Evolutionary conservation across 495 filamentous ascomycete genomes (phyloP).

Genomic region (Xylaria flabelliformis): DNA sequence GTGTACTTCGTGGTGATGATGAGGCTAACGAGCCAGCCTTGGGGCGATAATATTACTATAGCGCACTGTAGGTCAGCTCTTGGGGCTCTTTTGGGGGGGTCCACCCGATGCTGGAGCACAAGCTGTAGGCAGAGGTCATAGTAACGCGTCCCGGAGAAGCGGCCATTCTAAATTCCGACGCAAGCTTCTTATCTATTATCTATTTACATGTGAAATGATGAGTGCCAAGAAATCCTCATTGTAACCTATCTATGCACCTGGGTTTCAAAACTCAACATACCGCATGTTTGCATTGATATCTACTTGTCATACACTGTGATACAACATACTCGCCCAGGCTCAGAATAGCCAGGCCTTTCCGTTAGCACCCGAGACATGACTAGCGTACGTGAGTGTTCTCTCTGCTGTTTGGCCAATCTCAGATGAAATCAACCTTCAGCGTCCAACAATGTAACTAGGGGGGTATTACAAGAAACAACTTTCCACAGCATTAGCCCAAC

Average conservation of each 20-base stretch:
- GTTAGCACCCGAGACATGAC: slow-evolving; percentile 13
- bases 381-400: background rate
- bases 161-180: slow-evolving; percentile 25
- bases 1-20: slow-evolving; percentile 7
- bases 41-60: background rate
- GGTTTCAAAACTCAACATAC: background rate
- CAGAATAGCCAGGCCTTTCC: background rate
- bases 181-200: background rate
- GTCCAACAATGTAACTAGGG: background rate
- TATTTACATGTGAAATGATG: background rate
- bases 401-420: background rate
- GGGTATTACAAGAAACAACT: background rate
- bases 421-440: background rate
- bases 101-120: slow-evolving; percentile 5
- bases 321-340: background rate
- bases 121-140: slow-evolving; percentile 24
- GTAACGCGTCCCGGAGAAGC: slow-evolving; percentile 25
- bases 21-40: slow-evolving; percentile 29
- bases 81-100: background rate
- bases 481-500: background rate
- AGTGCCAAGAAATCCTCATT: background rate
- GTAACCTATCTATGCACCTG: background rate
- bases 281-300: background rate
- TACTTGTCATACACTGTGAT: background rate
- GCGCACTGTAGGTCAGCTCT: background rate